Evolutionary conservation across 2,329 filamentous ascomycete species (phyloP), one percentile per base, ranked within the genome.

Genomic region (Didymella sp.): DNA sequence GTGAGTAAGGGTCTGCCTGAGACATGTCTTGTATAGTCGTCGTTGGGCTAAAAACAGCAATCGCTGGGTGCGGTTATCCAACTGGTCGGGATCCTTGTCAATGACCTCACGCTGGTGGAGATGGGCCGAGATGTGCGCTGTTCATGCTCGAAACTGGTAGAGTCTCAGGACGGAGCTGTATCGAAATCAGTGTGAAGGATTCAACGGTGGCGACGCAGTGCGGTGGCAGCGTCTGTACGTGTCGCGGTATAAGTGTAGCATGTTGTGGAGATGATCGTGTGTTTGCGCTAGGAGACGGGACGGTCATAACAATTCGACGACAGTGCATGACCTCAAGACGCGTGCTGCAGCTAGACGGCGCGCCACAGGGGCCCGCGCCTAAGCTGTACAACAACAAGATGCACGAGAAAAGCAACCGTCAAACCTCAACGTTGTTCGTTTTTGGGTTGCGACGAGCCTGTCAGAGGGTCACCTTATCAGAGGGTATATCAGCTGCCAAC

Each of bases 21-120:
- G 55, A 50, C 55, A 58, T 58, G 27, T 50, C n/a, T 45, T 30
- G 45, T 53, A 61, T 57, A 46, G 25, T 50, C 19, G 28, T 44
- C 45, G 49, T 42, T 58, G 49, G 19, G 49, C 55, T 44, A 22
- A 46, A 50, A 62, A 62, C 66, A 62, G 60, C 41, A 60, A 28
- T 42, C 21, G 35, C 56, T 56, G 58, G 61, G 62, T 60, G 59
- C 41, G 53, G 59, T 52, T 22, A 35, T 28, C 60, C 49, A 66
- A 62, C 64, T 68, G 66, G 68, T 55, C 52, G 53, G 41, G 47
- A 73, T 67, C 71, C 72, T 56, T 47, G 71, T 73, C 71, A 62
- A 75, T 74, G 72, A 75, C 70, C 68, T 73, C 70, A 73, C 64
- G 53, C 43, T 44, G 40, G 58, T 58, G 49, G 45, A 44, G 54